A percentile compares a stretch with the other conserved stretches of the same genome.
Evolutionary conservation across 2,329 filamentous ascomycete genomes (phyloP).

Genomic region (Cladophialophora psammophila): DNA sequence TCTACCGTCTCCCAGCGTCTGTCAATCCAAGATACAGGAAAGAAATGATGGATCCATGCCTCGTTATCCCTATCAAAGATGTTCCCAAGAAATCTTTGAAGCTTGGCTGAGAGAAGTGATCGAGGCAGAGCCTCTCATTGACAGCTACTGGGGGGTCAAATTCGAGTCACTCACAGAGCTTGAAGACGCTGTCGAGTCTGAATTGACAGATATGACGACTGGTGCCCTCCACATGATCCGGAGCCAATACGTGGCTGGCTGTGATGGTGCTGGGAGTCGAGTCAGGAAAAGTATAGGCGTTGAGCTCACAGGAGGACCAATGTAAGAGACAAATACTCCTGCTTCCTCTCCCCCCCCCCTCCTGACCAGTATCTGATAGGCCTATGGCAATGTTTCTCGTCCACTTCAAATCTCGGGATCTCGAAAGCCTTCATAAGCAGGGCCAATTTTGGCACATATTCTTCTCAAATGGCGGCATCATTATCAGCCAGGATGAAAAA

Average conservation of each 20-base stretch:
- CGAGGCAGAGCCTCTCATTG: constrained; percentile 38
- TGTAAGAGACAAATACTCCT: constrained; percentile 35
- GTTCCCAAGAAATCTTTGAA: constrained; percentile 47
- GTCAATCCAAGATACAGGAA: constrained; percentile 34
- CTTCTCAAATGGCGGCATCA: constrained; percentile 36
- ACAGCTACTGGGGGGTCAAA: constrained; percentile 43
- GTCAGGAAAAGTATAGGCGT: constrained; percentile 40
- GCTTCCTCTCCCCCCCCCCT: too few species aligned
- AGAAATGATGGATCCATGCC: constrained; percentile 46
- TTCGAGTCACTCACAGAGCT: constrained; percentile 13
- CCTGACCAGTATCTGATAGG: background rate
- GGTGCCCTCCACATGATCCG: constrained; percentile 23
- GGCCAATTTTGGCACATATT: constrained; percentile 47
- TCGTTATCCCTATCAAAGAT: constrained; percentile 44
- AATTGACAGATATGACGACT: background rate
- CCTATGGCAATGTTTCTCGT: constrained; percentile 39
- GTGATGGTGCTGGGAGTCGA: constrained; percentile 43
- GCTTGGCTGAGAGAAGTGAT: constrained; percentile 44
- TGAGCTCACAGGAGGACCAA: constrained; percentile 40
- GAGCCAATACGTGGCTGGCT: constrained; percentile 41
- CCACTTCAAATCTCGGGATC: constrained; percentile 46
- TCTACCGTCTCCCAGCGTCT: constrained; percentile 16
- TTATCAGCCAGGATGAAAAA: constrained; percentile 45
- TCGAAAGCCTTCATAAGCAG: constrained; percentile 39
- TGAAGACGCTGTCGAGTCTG: background rate